phyloP scores from a whole-genome alignment of 2,329 filamentous ascomycete species.

The Fusarium mundagurra region DNA sequence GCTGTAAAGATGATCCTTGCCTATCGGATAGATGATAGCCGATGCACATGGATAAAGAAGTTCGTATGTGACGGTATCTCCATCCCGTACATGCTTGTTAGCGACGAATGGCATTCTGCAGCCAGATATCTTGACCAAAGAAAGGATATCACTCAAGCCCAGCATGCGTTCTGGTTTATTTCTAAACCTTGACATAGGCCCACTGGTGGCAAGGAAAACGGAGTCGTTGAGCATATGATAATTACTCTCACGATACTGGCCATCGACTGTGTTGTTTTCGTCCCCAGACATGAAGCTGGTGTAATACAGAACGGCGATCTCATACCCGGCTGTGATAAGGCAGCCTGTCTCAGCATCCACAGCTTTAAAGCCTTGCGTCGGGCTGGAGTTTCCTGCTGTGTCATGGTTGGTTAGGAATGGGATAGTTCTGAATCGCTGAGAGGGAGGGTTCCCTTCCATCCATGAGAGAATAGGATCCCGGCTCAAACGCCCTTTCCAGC shows the following conservation, averaged over 20 bases:
- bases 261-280: neutral
- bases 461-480: neutral
- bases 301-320: neutral
- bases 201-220: neutral
- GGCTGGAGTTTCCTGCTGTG: neutral
- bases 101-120: conserved; percentile 3
- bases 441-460: neutral
- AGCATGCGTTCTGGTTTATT: neutral
- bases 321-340: conserved; percentile 11
- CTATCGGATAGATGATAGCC: neutral
- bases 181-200: neutral
- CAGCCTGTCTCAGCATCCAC: conserved; percentile 8
- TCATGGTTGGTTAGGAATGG: neutral
- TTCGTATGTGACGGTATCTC: neutral
- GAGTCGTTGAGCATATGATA: neutral
- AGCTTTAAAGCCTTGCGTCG: neutral
- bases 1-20: neutral
- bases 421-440: neutral
- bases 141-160: neutral
- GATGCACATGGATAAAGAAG: conserved; percentile 3
- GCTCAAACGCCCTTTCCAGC: neutral
- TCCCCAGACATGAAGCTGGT: neutral
- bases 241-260: neutral
- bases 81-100: neutral
- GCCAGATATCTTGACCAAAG: neutral